Evolutionary conservation across 306 rosid species (phyloP).

Genomic region (Boehmeria nivea): DNA sequence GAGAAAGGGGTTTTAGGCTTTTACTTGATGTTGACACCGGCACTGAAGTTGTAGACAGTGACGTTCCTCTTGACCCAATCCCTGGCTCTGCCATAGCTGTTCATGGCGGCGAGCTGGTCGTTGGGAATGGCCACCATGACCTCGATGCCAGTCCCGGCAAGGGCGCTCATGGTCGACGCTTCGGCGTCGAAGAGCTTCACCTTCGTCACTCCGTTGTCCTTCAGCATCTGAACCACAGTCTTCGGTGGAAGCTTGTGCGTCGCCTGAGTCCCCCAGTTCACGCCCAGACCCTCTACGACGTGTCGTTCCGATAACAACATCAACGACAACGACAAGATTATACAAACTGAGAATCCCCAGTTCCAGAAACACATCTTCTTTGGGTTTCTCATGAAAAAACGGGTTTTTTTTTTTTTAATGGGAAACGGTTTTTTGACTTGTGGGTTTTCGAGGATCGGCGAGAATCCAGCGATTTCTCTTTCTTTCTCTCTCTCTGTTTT

Average conservation of each 20-base stretch:
- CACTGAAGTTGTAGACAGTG: constrained; percentile 63
- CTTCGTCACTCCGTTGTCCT: constrained; percentile 77
- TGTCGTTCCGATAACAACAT: no score
- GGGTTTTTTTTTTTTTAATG: no score
- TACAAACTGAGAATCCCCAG: no score
- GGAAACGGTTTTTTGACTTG: no score
- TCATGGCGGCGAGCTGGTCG: constrained; percentile 67
- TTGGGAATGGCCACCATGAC: constrained; percentile 97
- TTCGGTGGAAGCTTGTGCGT: constrained; percentile 66
- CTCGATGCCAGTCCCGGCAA: constrained; percentile 68
- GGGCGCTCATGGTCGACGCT: constrained; percentile 65
- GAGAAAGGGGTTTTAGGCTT: neutral
- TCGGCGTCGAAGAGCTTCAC: constrained; percentile 93
- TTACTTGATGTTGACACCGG: constrained; percentile 86
- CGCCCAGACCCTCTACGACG: constrained; percentile 69
- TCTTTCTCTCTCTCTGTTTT: no score
- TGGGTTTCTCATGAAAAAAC: no score
- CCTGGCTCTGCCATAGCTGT: constrained; percentile 48
- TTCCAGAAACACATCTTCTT: no score
- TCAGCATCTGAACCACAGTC: constrained; percentile 74
- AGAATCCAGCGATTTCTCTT: no score
- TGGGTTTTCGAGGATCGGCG: no score
- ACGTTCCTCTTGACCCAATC: constrained; percentile 78
- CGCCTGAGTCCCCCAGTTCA: constrained; percentile 95
- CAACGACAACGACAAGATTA: no score